These are phyloP conservation scores for Monosporascus ibericus DNA, from an alignment of 2,329 filamentous ascomycete genomes.

Conservation along the genomic window DNA sequence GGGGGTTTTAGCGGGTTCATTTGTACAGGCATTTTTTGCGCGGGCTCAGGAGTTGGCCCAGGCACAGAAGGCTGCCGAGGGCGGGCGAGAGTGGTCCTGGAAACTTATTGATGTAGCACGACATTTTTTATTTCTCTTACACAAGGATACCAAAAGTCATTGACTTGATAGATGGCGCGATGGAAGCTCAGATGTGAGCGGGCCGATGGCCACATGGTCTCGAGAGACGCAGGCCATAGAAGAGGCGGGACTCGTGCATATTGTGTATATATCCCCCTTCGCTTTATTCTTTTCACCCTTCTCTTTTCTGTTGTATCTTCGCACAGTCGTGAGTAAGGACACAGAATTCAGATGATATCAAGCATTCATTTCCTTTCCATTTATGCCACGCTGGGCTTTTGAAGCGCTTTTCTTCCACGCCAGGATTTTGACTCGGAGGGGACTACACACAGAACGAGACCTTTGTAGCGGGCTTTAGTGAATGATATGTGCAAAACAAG, in stretches of 20 bases:
- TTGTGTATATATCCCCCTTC: background rate
- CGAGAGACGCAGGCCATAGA: background rate
- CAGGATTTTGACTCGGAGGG: background rate
- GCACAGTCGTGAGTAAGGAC: too few relatives aligned
- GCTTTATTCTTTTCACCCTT: background rate
- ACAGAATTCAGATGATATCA: background rate
- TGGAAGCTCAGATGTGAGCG: background rate
- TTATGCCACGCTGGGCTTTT: background rate
- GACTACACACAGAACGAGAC: too few relatives aligned
- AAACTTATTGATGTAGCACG: background rate
- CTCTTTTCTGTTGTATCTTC: background rate
- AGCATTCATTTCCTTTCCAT: background rate
- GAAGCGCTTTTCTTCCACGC: background rate
- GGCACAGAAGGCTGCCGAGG: background rate
- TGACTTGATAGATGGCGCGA: background rate
- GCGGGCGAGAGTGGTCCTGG: background rate
- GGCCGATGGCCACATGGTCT: background rate
- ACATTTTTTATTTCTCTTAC: background rate
- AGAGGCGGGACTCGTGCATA: background rate
- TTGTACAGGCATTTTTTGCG: background rate
- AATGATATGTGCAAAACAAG: too few relatives aligned
- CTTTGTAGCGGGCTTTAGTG: too few relatives aligned
- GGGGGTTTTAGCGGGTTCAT: background rate
- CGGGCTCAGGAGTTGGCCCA: background rate
- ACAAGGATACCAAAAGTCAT: background rate